Base-by-base conservation (phyloP, 345 rosid genomes). In the Noccaea caerulescens region DNA sequence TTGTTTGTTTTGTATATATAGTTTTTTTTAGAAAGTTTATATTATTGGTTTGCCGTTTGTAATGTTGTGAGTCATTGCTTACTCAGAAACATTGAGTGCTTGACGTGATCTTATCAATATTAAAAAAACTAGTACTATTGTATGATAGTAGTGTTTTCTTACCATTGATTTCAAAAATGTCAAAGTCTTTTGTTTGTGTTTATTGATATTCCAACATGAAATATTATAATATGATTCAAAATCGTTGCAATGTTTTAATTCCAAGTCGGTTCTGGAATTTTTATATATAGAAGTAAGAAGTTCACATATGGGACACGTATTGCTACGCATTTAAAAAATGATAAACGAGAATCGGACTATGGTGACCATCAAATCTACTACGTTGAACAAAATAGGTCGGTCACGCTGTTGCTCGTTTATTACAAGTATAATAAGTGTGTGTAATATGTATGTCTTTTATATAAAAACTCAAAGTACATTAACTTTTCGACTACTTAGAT, bases 1-100 rank as follows among this genome's bases (percentile, higher is more conserved):
- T 8, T 47, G 3, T 52, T 27, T 3, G 3, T 27, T 27, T 27
- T 27, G 54, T 37, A 1, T 70, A 27, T 36, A 25, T 45, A 36
- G 34, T 34, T 8, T 56, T 11, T 33, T 18, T 3, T 18, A 27
- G 30, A n/a, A 34, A 6, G 58, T 47, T 55, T 4, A 34, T 4
- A 34, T 70, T 10, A 52, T 60, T 74, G 73, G 69, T 53, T 36
- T 61, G 73, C 44, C 51, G 37, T 53, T 60, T 23, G 14, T 62
- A 75, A 75, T 34, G 43, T 68, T 34, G 43, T 68, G 64, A 45
- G 69, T 68, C 79, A 75, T 68, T 54, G 74, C 79, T 75, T 68
- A 54, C 52, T 75, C 69, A 46, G 63, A 68, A 33, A 37, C 69
- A 10, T 45, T 54, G 34, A 38, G 59, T 52, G 44, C 51, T 60